Base-by-base conservation (phyloP, 352 stramenopile genomes). In the Blastocystis sp. region DNA sequence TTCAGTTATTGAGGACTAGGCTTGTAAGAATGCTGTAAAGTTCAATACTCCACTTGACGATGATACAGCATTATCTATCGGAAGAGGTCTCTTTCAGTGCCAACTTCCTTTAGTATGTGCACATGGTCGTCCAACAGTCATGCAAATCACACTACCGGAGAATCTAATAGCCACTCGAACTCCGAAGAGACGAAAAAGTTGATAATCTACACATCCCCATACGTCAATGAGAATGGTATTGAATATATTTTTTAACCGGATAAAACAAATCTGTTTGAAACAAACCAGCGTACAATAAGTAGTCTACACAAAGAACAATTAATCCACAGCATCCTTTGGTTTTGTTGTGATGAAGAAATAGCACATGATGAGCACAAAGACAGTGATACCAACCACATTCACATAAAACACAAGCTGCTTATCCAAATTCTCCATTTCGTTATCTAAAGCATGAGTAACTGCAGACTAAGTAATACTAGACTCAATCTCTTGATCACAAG, bases 371-470 rank as follows among this genome's bases (percentile, higher is more conserved):
- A 84, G 54, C 13, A 33, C 35, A 35, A 84, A 84, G 4, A 84
- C 1, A 4, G 33, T 57, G 37, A 48, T 24, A 3, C 73, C 37
- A n/a, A 84, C 22, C 1, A 66, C 35, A 60, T 84, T 84, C 35
- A 27, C n/a, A 27, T 84, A 84, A 40, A 84, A 70, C 22, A 84
- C 58, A 27, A 84, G 58, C 64, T 84, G 58, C 58, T 70, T 84
- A 33, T 66, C 73, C 54, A 84, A 33, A 66, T 44, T 35, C 35
- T 84, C 22, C 54, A 70, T 84, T 17, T 44, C 0, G 35, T 15
- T 44, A 35, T 35, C 60, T 70, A 70, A 5, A 5, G 0, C 1
- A 70, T 70, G 24, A 70, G 60, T 35, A 35, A 70, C 27, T 3
- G 13, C 33, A 70, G 40, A 17, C 9, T 6, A 44, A 62, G 56